Evolutionary conservation across 768 basidiomycete species (phyloP), one percentile per base, ranked within the genome.

Genomic region (Phaeolepiota aurea): DNA sequence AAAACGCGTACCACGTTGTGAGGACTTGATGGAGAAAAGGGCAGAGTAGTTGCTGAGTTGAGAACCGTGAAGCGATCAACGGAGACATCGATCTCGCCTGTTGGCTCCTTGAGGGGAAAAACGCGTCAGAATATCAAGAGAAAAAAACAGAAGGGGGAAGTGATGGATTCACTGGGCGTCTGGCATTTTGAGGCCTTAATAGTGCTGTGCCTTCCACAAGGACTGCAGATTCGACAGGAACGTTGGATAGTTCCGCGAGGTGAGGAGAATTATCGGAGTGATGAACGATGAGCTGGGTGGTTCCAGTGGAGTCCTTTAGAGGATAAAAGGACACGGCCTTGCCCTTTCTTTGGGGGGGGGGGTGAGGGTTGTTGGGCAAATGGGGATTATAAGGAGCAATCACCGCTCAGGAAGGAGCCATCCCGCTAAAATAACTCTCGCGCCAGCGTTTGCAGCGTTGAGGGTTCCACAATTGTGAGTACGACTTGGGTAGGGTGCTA

Each of bases 351-450:
- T n/a, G n/a, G n/a, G 54, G 54, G 51, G 45, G 55, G 52, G 52
- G 50, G 55, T 53, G 52, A 48, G 53, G n/a, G 48, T 45, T 41
- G 53, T 44, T 31, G 41, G 44, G 53, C 54, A 53, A 55, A 62
- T 55, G 57, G 59, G 55, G 55, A 49, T 43, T 41, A 33, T 42
- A 53, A 51, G 50, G 51, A 56, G 49, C 44, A 65, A 73, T 62
- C 62, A 90, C 88, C 90, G 77, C 63, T 82, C 83, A 42, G 80
- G 75, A 49, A 85, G 78, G 43, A 94, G 65, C 82, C 84, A 88
- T 22, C 92, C 92, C 16, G 82, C 69, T 23, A 97, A 66, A 44
- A 83, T 71, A 45, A 92, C 87, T 44, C 54, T 54, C 13, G 61
- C 48, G 48, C 79, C 85, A 38, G 64, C 73, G 54, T 79, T 65